Base-by-base conservation (phyloP, 2,329 filamentous ascomycete species). In the Fusarium sp. region DNA sequence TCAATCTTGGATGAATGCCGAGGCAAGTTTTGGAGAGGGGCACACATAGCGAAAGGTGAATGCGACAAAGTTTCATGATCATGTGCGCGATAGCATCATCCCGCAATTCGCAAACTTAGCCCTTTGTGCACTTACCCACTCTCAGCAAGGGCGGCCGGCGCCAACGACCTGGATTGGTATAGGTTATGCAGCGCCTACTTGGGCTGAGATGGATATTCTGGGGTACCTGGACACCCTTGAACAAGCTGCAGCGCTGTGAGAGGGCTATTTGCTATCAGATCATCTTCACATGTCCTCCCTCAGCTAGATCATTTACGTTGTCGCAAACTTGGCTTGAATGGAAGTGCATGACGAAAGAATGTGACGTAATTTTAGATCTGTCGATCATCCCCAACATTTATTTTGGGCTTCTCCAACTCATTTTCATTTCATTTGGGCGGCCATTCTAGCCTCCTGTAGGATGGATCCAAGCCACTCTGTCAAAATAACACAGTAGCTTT, bases 101-200 rank as follows among this genome's bases (percentile, higher is more conserved):
- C 52, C 51, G 52, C 26, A 44, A 26, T 24, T 58, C 55, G 55
- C 39, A 58, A 58, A 26, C 55, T 58, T 58, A 58, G 55, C 55
- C 55, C 36, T 55, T 58, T 58, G 7, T 24, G 17, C 33, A 22
- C 55, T 49, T 36, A 36, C 15, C 55, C 55, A 58, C 55, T 58
- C 42, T 35, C 20, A 33, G n/a, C 41, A 36, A 36, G 15, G 39
- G 31, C 13, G 9, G 31, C 31, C 31, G n/a, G 17, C 4, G 14
- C 26, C 28, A 24, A 35, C n/a, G 18, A 35, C 48, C 10, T 24
- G n/a, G n/a, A 52, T 52, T 26, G 48, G 33, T 41, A 28, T 55
- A 41, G 24, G 14, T 41, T 39, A 28, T 24, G n/a, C 31, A 15
- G 3, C 22, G 47, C 28, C 28, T 33, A 5, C 4, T 24, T 20